Conservation (phyloP, 78 protist species). For the Bigelowiella natans region DNA sequence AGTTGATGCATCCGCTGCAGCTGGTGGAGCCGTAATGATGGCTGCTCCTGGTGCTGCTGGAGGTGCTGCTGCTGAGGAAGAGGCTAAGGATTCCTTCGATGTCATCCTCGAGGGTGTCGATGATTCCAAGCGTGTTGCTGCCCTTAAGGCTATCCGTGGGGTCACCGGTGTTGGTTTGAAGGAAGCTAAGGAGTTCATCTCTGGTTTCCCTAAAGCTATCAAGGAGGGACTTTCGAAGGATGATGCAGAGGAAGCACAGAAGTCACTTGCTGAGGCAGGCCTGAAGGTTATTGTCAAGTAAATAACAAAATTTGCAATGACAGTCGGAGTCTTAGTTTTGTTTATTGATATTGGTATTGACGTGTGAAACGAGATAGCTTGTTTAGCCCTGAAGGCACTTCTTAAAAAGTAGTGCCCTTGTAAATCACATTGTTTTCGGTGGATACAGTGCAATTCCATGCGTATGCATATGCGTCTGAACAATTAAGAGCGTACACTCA, state of each 20-base stretch:
- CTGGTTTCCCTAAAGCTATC: neutral
- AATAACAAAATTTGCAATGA: too few relatives aligned
- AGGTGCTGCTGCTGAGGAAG: slow-evolving; percentile 6
- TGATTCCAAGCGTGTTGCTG: slow-evolving; percentile 17
- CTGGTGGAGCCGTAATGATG: slow-evolving; percentile 18
- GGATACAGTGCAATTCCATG: too few relatives aligned
- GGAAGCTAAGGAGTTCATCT: slow-evolving; percentile 28
- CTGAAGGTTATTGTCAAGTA: neutral
- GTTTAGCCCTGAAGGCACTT: too few relatives aligned
- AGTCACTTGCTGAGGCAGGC: slow-evolving; percentile 12
- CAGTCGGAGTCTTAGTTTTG: too few relatives aligned
- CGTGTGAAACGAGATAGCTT: too few relatives aligned
- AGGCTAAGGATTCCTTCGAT: slow-evolving; percentile 17
- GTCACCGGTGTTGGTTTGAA: slow-evolving; percentile 25
- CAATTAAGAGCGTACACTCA: too few relatives aligned
- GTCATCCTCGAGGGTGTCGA: slow-evolving; percentile 12
- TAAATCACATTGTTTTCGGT: too few relatives aligned
- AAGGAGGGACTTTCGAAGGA: slow-evolving; percentile 21
- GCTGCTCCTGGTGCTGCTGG: neutral
- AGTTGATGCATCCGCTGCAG: slow-evolving; percentile 18
- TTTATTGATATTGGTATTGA: too few relatives aligned
- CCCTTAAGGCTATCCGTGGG: slow-evolving; percentile 19
- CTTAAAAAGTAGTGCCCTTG: too few relatives aligned
- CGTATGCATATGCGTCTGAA: too few relatives aligned
- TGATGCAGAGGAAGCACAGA: slow-evolving; percentile 1